phyloP scores from a whole-genome alignment of 306 rosid species.

The Cyamopsis tetragonoloba region DNA sequence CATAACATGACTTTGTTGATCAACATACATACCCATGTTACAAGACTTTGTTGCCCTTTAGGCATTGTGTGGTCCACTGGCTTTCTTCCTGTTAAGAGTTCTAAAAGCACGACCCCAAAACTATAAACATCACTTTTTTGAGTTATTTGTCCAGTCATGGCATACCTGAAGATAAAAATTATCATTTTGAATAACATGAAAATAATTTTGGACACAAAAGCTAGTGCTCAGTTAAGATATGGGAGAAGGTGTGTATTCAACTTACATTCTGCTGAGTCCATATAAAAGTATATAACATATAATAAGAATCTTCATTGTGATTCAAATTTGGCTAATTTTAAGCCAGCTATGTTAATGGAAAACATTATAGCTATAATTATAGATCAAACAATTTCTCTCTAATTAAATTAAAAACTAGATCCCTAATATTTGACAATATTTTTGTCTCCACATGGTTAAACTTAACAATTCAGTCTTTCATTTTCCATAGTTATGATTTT shows the following conservation, averaged over 20 bases:
- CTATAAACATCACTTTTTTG: conserved; percentile 92
- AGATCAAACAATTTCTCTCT: background rate
- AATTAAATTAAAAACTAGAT: too few relatives aligned
- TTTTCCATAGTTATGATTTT: too few relatives aligned
- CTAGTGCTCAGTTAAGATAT: background rate
- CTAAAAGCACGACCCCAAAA: conserved; percentile 84
- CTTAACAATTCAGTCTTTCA: too few relatives aligned
- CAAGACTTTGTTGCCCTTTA: conserved; percentile 95
- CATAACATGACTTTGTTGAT: background rate
- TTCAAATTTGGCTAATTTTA: background rate
- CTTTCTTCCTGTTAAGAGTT: conserved; percentile 86
- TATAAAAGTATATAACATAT: background rate
- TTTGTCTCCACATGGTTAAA: too few relatives aligned
- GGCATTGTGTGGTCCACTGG: conserved; percentile 98
- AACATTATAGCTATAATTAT: background rate
- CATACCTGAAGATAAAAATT: conserved; percentile 53
- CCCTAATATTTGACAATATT: too few relatives aligned
- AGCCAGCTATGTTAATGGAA: background rate
- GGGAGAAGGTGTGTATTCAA: background rate
- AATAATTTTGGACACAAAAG: background rate
- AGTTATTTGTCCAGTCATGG: conserved; percentile 95
- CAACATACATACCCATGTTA: conserved; percentile 77
- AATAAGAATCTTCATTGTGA: background rate
- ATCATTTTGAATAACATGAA: conserved; percentile 5
- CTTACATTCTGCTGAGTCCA: background rate